Base-by-base conservation (phyloP, 2,329 filamentous ascomycete genomes). In the Dothistroma pini region DNA sequence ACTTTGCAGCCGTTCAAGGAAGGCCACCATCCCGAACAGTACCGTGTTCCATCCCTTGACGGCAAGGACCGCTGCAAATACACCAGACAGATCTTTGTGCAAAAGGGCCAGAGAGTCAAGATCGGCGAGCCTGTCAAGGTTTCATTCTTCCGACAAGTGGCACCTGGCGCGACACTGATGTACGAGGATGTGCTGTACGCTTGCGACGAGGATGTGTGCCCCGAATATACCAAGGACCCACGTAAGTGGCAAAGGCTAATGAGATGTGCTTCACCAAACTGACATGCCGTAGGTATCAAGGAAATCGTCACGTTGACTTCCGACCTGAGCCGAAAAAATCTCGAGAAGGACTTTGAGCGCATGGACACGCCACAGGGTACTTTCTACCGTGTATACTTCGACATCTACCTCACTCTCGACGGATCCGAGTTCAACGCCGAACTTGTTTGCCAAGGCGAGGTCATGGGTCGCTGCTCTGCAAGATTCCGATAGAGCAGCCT, bases 31-130 rank as follows among this genome's bases (percentile, higher is more conserved):
- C 95, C 95, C 11, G 95, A 99, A 77, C 93, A 96, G 56, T 99
- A 97, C 81, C 92, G 95, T 74, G 95, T 97, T 25, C 95, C 95
- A 19, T 96, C 91, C 64, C 84, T 99, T 59, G 95, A 99, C 71
- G 95, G 95, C 72, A 96, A 97, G 77, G 95, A 99, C 73, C 86
- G 95, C 63, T 99, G 95, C 88, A 97, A 97, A 80, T 97, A 97
- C 75, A 97, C 95, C 1, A 84, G 95, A 57, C 95, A 99, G 75
- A 97, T 99, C 59, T 99, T 97, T 70, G 93, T 99, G 66, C 95
- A 97, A 73, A 97, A 97, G 80, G 95, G 95, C 16, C 95, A 99
- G 77, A 89, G 96, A 76, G 93, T 99, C 78, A 97, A 97, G 87
- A 97, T 96, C 76, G 95, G 95, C 71, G 95, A 99, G 79, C 93